phyloP scores from a whole-genome alignment of 202 grass and related monocot genomes.

The Schoenoplectus tabernaemontani region DNA sequence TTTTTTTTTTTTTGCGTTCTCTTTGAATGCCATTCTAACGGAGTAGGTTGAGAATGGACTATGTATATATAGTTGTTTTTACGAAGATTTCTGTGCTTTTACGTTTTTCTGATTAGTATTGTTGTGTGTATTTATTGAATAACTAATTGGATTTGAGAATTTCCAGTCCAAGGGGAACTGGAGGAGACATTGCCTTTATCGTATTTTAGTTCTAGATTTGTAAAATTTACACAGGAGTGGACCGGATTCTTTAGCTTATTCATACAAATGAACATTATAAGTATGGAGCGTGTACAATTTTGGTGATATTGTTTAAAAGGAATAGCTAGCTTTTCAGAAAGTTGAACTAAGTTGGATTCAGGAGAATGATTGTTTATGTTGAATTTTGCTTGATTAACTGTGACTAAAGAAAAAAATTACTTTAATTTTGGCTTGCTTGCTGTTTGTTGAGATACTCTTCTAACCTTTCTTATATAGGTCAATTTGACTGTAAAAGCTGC shows the following conservation, averaged over 20 bases:
- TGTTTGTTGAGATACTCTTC: not conserved
- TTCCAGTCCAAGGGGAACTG: not conserved
- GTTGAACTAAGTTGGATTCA: not conserved
- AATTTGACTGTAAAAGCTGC: not conserved
- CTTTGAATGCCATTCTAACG: not conserved
- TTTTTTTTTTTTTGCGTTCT: not conserved
- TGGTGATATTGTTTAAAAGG: not conserved
- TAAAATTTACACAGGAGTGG: no score
- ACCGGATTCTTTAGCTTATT: not conserved
- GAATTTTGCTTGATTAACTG: not conserved
- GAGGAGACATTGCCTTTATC: not conserved
- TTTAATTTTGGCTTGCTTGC: not conserved
- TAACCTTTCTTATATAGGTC: not conserved
- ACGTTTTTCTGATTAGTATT: slow-evolving; percentile 13
- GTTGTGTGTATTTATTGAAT: not conserved
- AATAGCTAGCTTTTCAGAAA: not conserved
- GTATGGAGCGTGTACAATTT: not conserved
- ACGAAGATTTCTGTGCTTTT: not conserved
- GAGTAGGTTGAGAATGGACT: not conserved
- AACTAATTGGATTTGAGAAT: not conserved
- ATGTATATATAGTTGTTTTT: not conserved
- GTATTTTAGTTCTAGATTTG: not conserved
- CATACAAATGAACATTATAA: not conserved
- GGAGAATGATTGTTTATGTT: not conserved
- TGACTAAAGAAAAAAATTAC: not conserved